These are phyloP conservation scores for Morella rubra DNA, from an alignment of 306 rosid species.

Conservation along the genomic window DNA sequence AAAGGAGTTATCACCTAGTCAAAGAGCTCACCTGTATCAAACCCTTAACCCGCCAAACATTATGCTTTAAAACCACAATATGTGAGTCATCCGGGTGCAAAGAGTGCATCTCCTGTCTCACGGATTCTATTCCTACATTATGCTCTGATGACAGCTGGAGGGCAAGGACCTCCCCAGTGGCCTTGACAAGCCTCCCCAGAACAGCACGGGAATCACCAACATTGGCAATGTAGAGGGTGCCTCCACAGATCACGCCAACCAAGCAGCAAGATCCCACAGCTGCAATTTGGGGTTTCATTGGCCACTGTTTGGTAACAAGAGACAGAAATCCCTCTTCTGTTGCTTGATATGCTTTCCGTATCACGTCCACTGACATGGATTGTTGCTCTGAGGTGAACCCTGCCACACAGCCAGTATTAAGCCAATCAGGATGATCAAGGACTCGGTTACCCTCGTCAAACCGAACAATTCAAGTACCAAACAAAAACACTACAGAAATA, in stretches of 20 bases:
- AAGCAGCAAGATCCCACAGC: conserved; percentile 97
- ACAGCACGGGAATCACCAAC: conserved; percentile 98
- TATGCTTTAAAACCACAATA: conserved; percentile 86
- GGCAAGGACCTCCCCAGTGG: conserved; percentile 83
- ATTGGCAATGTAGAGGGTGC: conserved; percentile 77
- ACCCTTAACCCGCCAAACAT: conserved; percentile 98
- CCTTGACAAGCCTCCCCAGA: conserved; percentile 69
- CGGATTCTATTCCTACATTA: conserved; percentile 80
- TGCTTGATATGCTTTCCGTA: conserved; percentile 88
- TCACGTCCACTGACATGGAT: conserved; percentile 81
- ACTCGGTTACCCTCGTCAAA: conserved; percentile 9
- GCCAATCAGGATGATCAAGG: conserved; percentile 8
- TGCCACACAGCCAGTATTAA: conserved; percentile 16
- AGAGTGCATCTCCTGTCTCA: conserved; percentile 90
- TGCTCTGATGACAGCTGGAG: conserved; percentile 86
- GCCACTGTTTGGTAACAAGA: conserved; percentile 78
- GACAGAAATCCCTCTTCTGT: conserved; percentile 90
- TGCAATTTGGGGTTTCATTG: conserved; percentile 81
- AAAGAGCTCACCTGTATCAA: conserved; percentile 70
- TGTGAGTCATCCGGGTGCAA: conserved; percentile 81
- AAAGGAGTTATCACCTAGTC: conserved; percentile 3
- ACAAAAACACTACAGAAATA: conserved; percentile 5
- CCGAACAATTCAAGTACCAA: background rate
- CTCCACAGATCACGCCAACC: conserved; percentile 76
- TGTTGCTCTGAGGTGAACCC: conserved; percentile 84